Conservation (phyloP, 345 rosid genomes). For the Murraya koenigii region DNA sequence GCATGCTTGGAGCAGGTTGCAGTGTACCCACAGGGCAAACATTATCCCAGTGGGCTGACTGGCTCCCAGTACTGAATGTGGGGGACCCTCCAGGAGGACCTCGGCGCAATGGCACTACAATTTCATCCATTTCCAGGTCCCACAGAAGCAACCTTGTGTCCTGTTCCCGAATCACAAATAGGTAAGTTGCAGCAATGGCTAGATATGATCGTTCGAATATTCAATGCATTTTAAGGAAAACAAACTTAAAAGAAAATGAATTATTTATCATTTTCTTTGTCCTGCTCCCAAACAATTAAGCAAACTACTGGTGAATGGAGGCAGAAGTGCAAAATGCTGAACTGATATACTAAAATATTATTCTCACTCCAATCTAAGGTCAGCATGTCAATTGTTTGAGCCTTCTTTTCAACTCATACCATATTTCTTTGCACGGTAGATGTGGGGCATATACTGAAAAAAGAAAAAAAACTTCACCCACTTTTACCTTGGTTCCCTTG, state of each 20-base stretch:
- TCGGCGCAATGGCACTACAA: constrained; percentile 91
- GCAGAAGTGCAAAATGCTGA: not conserved
- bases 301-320: not conserved
- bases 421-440: not conserved
- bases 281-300: not conserved
- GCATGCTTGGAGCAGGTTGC: constrained; percentile 93
- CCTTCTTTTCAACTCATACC: constrained; percentile 12
- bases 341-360: not conserved
- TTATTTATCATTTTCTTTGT: not conserved
- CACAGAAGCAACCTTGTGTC: constrained; percentile 94
- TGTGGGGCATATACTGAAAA: not conserved
- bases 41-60: constrained; percentile 98
- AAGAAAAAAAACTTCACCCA: not conserved
- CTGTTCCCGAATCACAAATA: constrained; percentile 39
- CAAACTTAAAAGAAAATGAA: not conserved
- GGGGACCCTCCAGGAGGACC: constrained; percentile 94
- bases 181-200: not conserved
- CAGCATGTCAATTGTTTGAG: not conserved
- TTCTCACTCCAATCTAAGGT: not conserved
- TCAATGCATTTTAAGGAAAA: not conserved
- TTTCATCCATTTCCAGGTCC: constrained; percentile 99
- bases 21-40: constrained; percentile 67
- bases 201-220: not conserved
- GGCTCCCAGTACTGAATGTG: constrained; percentile 94
- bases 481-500: not conserved